These are phyloP conservation scores for Stagonosporopsis vannaccii DNA, from an alignment of 2,329 filamentous ascomycete genomes.

Conservation along the genomic window DNA sequence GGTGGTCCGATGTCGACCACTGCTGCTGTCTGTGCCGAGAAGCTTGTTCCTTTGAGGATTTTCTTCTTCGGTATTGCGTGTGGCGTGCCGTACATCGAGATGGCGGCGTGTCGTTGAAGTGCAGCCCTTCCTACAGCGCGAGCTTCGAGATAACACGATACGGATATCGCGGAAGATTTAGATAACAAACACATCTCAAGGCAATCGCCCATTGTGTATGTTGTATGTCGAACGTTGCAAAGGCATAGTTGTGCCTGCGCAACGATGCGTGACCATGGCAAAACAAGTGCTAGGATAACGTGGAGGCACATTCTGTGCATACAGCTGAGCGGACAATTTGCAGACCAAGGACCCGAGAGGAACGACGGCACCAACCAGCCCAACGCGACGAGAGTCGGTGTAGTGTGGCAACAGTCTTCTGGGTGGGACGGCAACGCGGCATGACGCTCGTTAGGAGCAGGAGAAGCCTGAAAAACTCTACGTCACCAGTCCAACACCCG, in stretches of 20 bases:
- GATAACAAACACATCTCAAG: background rate
- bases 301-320: background rate
- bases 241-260: background rate
- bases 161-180: background rate
- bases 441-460: constrained; percentile 10
- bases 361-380: background rate
- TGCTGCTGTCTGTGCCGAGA: background rate
- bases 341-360: background rate
- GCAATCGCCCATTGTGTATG: background rate
- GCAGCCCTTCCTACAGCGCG: background rate
- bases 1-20: background rate
- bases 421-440: constrained; percentile 4
- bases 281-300: background rate
- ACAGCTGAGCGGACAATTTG: background rate
- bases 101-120: background rate
- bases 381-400: background rate
- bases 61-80: background rate
- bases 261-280: background rate
- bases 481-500: constrained; percentile 9
- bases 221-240: background rate
- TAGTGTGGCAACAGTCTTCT: constrained; percentile 3
- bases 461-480: constrained; percentile 5
- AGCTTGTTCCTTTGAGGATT: background rate
- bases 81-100: background rate
- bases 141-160: background rate